These are phyloP conservation scores for Nymphaea thermarum DNA, from an alignment of 164 flowering plant genomes.

Conservation along the genomic window DNA sequence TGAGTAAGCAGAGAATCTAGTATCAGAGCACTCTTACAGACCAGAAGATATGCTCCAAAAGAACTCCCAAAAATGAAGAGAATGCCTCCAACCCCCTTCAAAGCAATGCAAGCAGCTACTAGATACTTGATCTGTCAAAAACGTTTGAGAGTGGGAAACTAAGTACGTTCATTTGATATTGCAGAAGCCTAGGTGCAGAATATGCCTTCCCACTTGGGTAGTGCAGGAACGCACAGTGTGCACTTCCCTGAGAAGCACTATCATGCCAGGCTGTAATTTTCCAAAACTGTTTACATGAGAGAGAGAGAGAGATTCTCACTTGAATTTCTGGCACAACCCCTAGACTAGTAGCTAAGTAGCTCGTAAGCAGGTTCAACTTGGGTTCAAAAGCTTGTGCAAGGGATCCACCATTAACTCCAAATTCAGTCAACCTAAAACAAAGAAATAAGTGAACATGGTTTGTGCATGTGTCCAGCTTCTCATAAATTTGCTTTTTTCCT, in stretches of 20 bases:
- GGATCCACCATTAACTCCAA: conserved; percentile 53
- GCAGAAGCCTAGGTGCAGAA: too few relatives aligned
- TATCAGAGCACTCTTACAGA: conserved; percentile 4
- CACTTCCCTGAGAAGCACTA: too few relatives aligned
- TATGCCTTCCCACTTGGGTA: too few relatives aligned
- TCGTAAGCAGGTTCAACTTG: conserved; percentile 23
- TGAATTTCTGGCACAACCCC: conserved; percentile 56
- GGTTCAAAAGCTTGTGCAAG: conserved; percentile 42
- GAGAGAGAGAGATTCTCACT: conserved; percentile 23
- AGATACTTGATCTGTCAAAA: conserved; percentile 36
- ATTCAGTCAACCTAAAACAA: conserved; percentile 38
- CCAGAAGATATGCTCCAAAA: conserved; percentile 76
- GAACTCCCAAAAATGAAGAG: conserved; percentile 61
- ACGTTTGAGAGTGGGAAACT: neutral
- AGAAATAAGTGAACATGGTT: too few relatives aligned
- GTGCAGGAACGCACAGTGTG: too few relatives aligned
- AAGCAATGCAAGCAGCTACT: conserved; percentile 30
- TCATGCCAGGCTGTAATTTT: too few relatives aligned
- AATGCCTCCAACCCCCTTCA: conserved; percentile 62
- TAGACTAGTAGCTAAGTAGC: conserved; percentile 30
- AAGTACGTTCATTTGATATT: neutral
- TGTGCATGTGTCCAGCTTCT: too few relatives aligned
- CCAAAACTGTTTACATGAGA: too few relatives aligned
- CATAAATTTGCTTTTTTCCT: too few relatives aligned
- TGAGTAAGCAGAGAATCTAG: too few relatives aligned